These are phyloP conservation scores for Nicotiana benthamiana DNA, from an alignment of 257 asterid species.

Conservation along the genomic window DNA sequence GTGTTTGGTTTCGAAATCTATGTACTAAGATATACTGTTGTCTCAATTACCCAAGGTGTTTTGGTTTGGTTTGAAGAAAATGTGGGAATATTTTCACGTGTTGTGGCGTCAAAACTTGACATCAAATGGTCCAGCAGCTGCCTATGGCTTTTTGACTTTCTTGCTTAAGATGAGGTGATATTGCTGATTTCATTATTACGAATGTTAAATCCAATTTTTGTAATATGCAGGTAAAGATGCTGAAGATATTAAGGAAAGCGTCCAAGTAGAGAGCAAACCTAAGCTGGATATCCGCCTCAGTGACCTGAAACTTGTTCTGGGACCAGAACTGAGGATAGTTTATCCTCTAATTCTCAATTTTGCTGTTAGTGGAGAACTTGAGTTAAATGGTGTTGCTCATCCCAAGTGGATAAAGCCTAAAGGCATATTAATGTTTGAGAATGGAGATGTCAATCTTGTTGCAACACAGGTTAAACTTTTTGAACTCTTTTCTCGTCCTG, in stretches of 20 bases:
- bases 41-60: background rate
- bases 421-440: conserved; percentile 81
- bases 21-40: background rate
- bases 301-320: conserved; percentile 75
- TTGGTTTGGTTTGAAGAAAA: background rate
- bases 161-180: background rate
- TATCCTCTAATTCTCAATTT: conserved; percentile 95
- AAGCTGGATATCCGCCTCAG: conserved; percentile 73
- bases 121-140: conserved; percentile 8
- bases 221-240: conserved; percentile 54
- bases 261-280: conserved; percentile 66
- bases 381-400: conserved; percentile 89
- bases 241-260: conserved; percentile 75
- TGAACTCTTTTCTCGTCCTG: conserved; percentile 2
- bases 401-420: conserved; percentile 90
- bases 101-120: background rate
- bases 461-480: conserved; percentile 74
- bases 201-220: conserved; percentile 11
- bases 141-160: background rate
- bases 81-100: background rate
- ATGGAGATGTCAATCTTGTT: conserved; percentile 97
- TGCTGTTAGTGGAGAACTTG: conserved; percentile 97
- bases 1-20: background rate
- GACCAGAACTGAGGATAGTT: conserved; percentile 87
- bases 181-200: background rate